Evolutionary conservation across 176 grass and related monocot genomes (phyloP), one percentile per base, ranked within the genome.

Genomic region (Saccharum officinarum): DNA sequence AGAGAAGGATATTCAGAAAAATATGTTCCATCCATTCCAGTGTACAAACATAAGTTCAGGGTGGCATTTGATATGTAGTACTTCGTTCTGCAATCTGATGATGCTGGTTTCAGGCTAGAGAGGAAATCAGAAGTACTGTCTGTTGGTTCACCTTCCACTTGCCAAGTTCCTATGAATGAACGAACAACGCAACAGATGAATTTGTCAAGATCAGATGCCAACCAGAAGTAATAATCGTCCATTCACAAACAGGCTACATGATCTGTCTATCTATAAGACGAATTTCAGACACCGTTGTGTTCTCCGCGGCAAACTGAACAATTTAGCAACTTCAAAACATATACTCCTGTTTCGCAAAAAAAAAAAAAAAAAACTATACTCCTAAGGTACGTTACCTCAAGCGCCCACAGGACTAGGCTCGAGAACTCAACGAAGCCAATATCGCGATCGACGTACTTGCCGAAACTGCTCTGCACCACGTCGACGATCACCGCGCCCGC

Each of bases 351-450:
- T n/a, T n/a, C n/a, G n/a, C n/a, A n/a, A n/a, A n/a, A n/a, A n/a
- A n/a, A n/a, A n/a, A n/a, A n/a, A n/a, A n/a, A n/a, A 25, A n/a
- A 4, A 40, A 39, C 5, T 45, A 8, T 55, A 22, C 52, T 57
- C 54, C 20, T 59, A 61, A 12, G 54, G 54, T 57, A 23, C 20
- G 33, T 83, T 73, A 88, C 92, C 82, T 93, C 74, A 69, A 93
- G 49, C 7, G 68, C 67, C 92, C 85, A 93, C 4, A 93, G 34
- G 26, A 90, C 52, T 30, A 93, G 80, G 74, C 79, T 80, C 2
- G 82, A 80, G 8, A 90, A 80, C 55, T 90, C 85, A 3, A 93
- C 67, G 37, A 90, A 88, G 11, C 92, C 88, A 13, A 93, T 86
- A 64, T 90, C 82, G 41, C 92, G 88, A 50, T 93, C 86, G 41